A percentile compares a stretch with the other conserved stretches of the same genome.
phyloP scores from a whole-genome alignment of 495 filamentous ascomycete genomes.

The Talaromyces thailandensis region DNA sequence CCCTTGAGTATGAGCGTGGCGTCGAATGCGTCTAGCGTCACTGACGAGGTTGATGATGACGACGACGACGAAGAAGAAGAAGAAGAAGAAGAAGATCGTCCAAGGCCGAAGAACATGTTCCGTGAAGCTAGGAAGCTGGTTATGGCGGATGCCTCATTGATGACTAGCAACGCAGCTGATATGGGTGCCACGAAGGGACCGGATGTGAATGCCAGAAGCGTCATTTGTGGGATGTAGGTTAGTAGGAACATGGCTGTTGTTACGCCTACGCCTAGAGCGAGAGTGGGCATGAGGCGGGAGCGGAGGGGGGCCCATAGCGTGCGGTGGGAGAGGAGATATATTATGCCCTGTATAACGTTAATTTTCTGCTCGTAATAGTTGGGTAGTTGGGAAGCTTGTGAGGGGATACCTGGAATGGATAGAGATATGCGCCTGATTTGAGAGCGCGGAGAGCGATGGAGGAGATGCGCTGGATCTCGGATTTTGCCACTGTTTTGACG shows the following conservation, averaged over 20 bases:
- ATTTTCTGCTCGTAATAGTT: neutral
- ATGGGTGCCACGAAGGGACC: conserved; percentile 72
- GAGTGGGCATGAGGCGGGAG: conserved; percentile 56
- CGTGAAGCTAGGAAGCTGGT: conserved; percentile 22
- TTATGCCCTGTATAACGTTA: conserved; percentile 43
- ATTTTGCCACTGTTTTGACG: conserved; percentile 30
- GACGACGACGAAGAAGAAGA: too few relatives aligned
- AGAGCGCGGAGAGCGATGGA: conserved; percentile 51
- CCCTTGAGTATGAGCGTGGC: conserved; percentile 56
- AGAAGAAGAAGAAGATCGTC: too few relatives aligned
- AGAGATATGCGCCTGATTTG: conserved; percentile 69
- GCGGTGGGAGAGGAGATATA: conserved; percentile 54
- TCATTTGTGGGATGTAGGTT: conserved; percentile 84
- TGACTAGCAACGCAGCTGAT: conserved; percentile 65
- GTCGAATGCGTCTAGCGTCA: conserved; percentile 74
- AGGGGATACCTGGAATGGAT: conserved; percentile 64
- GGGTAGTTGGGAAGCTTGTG: neutral
- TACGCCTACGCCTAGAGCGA: conserved; percentile 61
- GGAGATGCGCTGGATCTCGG: conserved; percentile 30
- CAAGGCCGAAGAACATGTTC: neutral
- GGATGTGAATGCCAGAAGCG: conserved; percentile 67
- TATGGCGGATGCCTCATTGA: conserved; percentile 74
- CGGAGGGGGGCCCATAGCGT: conserved; percentile 56
- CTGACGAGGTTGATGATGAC: neutral
- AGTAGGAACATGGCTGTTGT: conserved; percentile 77